Conservation (phyloP, 192 early-diverging fungal genomes). For the Backusella tarrabulga region DNA sequence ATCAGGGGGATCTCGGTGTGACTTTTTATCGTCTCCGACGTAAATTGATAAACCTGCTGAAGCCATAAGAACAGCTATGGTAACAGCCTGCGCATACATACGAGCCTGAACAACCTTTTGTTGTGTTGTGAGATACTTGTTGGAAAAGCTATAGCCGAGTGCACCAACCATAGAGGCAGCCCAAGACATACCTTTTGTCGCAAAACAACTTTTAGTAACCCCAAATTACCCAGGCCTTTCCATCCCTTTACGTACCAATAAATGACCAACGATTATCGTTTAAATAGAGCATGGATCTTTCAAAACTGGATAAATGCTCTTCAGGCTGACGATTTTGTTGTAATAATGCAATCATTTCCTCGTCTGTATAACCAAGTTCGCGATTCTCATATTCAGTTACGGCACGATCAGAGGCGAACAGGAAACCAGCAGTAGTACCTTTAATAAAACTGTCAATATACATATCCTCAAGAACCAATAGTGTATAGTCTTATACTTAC, state of each 20-base stretch:
- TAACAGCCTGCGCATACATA: conserved; percentile 70
- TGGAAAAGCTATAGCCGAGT: conserved; percentile 37
- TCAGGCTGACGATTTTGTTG: neutral
- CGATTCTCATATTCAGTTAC: conserved; percentile 31
- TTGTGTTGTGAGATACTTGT: conserved; percentile 49
- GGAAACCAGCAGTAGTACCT: conserved; percentile 34
- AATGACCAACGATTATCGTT: conserved; percentile 41
- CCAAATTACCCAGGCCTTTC: neutral
- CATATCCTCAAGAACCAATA: neutral
- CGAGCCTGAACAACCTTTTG: conserved; percentile 71
- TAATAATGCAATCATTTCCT: conserved; percentile 14
- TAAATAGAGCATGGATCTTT: conserved; percentile 25
- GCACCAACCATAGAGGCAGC: conserved; percentile 40
- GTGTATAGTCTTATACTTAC: conserved; percentile 14
- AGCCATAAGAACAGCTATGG: conserved; percentile 58
- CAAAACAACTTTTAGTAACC: neutral
- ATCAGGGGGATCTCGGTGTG: conserved; percentile 26
- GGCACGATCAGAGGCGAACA: conserved; percentile 38
- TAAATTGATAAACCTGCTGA: conserved; percentile 52
- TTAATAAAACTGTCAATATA: neutral
- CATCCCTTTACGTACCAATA: conserved; percentile 25
- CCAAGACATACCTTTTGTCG: conserved; percentile 36
- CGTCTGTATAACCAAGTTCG: conserved; percentile 37
- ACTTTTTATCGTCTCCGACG: conserved; percentile 30
- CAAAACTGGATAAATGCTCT: conserved; percentile 6